phyloP scores from a whole-genome alignment of 2,329 filamentous ascomycete genomes.

The Geosmithia flava region DNA sequence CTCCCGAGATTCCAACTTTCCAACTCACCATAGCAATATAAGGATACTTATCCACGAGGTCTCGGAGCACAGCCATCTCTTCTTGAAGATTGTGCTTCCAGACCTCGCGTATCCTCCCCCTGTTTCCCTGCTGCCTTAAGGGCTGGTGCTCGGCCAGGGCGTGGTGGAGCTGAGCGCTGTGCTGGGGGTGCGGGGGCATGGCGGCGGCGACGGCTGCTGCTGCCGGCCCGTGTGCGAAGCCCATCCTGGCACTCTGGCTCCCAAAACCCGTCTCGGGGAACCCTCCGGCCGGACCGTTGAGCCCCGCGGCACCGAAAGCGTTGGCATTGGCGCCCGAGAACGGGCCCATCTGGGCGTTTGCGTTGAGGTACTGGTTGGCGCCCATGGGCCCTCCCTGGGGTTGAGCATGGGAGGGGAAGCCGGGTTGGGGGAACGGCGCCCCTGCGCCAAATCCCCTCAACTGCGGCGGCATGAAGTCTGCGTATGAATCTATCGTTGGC shows the following conservation, averaged over 20 bases:
- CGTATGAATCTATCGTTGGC: not conserved
- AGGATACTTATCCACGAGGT: slow-evolving; percentile 79
- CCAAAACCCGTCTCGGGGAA: slow-evolving; percentile 62
- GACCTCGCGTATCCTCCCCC: slow-evolving; percentile 84
- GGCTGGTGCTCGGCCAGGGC: slow-evolving; percentile 36
- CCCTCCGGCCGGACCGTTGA: slow-evolving; percentile 43
- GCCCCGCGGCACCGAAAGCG: slow-evolving; percentile 43
- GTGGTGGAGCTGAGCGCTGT: slow-evolving; percentile 28
- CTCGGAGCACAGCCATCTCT: slow-evolving; percentile 76
- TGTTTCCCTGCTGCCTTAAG: slow-evolving; percentile 30
- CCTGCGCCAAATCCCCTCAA: slow-evolving; percentile 24
- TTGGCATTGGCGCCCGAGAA: slow-evolving; percentile 46
- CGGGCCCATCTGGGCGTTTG: slow-evolving; percentile 54
- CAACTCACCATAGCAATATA: slow-evolving; percentile 89
- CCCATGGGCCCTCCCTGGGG: slow-evolving; percentile 41
- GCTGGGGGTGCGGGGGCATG: slow-evolving; percentile 44
- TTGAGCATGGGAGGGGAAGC: slow-evolving; percentile 40
- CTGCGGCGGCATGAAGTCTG: slow-evolving; percentile 21
- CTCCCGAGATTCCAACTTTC: not conserved
- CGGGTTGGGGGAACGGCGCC: slow-evolving; percentile 28
- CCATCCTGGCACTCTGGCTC: slow-evolving; percentile 78
- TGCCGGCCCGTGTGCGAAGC: slow-evolving; percentile 54
- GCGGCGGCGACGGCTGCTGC: slow-evolving; percentile 21
- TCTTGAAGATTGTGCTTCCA: slow-evolving; percentile 87
- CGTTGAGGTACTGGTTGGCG: slow-evolving; percentile 60